These are phyloP conservation scores for Macrophomina phaseolina DNA, from an alignment of 2,329 filamentous ascomycete genomes.

Conservation along the genomic window DNA sequence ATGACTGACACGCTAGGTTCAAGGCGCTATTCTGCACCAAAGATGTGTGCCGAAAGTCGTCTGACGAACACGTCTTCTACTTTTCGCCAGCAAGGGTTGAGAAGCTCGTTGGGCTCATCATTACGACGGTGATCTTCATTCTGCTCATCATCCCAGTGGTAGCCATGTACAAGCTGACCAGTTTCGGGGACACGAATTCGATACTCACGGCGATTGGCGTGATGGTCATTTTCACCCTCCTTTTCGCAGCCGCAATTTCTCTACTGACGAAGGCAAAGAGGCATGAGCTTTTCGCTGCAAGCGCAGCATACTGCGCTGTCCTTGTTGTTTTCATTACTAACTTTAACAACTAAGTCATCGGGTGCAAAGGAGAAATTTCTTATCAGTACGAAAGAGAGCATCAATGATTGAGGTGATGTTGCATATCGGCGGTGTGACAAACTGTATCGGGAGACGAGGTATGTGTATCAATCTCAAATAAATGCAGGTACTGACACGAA, in stretches of 20 bases:
- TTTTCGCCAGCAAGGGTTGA: slow-evolving; percentile 47
- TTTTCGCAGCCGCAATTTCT: slow-evolving; percentile 46
- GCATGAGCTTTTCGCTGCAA: slow-evolving; percentile 46
- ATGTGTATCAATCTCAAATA: too few species aligned
- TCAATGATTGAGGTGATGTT: too few species aligned
- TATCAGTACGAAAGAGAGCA: too few species aligned
- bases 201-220: slow-evolving; percentile 50
- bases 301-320: slow-evolving; percentile 47
- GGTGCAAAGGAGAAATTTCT: too few species aligned
- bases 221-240: slow-evolving; percentile 47
- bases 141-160: slow-evolving; percentile 49
- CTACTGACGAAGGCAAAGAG: slow-evolving; percentile 44
- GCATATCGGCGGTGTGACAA: too few species aligned
- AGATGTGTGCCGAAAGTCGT: slow-evolving; percentile 37
- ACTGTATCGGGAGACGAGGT: too few species aligned
- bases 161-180: slow-evolving; percentile 46
- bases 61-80: slow-evolving; percentile 40
- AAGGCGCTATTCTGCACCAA: neutral
- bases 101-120: slow-evolving; percentile 48
- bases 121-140: slow-evolving; percentile 50
- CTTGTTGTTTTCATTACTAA: slow-evolving; percentile 49
- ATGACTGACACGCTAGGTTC: neutral
- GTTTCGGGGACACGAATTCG: slow-evolving; percentile 34
- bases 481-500: too few species aligned
- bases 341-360: slow-evolving; percentile 30